Evolutionary conservation across 2,329 filamentous ascomycete species (phyloP), one percentile per base, ranked within the genome.

Genomic region (Hymenoscyphus infarciens): DNA sequence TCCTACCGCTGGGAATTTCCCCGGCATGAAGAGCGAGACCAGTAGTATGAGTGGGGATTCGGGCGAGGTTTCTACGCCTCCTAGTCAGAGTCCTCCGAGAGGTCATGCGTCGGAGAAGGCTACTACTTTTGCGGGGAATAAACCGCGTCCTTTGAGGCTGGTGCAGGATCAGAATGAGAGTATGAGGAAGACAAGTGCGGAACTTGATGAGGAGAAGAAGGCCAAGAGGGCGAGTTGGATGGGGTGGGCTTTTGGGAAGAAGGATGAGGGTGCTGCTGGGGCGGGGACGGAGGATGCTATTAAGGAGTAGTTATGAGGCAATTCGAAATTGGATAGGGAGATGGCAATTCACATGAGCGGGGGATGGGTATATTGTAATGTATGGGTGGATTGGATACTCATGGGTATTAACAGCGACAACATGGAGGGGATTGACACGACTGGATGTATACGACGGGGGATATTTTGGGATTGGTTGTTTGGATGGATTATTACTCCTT

Each of bases 71-170:
- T 80, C 81, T 72, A 84, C 82, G 25, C 83, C 83, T 16, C 72
- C 75, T 2, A 78, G 72, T 67, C 75, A 76, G 59, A 87, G 77
- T 68, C 84, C 84, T 31, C 85, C 85, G 16, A 80, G 85, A 11
- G 74, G 75, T 56, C 35, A 39, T 16, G 60, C 64, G 38, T 22
- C 19, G 3, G 72, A 87, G 71, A 84, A 85, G 74, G 78, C 79
- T 63, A 84, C 81, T 42, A 85, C 82, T 1, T 85, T 84, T 61
- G 84, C 83, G 3, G 86, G 86, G 54, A 88, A 87, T 72, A 95
- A 95, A 76, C 87, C 96, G 63, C 84, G 93, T 39, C 94, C 94
- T 6, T 79, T 99, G 67, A 84, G 94, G 16, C 82, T 99, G 33
- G 92, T 98, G 56, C 90, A 95, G 76, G 91, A 96, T 77, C 88